Evolutionary conservation across 2,329 filamentous ascomycete genomes (phyloP).

Genomic region (Calonectria pteridis): DNA sequence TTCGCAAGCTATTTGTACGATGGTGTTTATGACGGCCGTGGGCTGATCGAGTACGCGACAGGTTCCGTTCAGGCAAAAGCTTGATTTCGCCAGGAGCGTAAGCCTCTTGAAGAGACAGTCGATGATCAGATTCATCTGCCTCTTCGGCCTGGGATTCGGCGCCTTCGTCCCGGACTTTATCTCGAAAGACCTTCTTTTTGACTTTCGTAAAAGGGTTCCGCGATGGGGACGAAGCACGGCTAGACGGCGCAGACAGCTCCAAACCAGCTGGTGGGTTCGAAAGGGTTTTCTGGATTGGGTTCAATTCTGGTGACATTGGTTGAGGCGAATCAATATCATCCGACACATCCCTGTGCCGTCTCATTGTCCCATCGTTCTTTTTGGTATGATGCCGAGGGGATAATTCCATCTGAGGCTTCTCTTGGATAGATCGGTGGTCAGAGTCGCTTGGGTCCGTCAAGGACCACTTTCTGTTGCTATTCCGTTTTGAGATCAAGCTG

Average conservation of each 20-base stretch:
- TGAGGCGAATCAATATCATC: slow-evolving; percentile 60
- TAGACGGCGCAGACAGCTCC: slow-evolving; percentile 73
- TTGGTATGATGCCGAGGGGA: slow-evolving; percentile 45
- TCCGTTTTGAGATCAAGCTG: slow-evolving; percentile 41
- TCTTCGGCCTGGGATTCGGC: slow-evolving; percentile 48
- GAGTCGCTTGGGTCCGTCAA: slow-evolving; percentile 55
- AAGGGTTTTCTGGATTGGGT: slow-evolving; percentile 58
- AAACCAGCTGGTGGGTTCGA: slow-evolving; percentile 71
- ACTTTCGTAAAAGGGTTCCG: slow-evolving; percentile 70
- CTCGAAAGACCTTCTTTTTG: slow-evolving; percentile 67
- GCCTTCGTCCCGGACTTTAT: slow-evolving; percentile 63
- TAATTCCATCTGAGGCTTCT: slow-evolving; percentile 37
- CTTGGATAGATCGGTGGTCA: slow-evolving; percentile 48
- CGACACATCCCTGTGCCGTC: slow-evolving; percentile 53
- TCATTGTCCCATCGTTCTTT: slow-evolving; percentile 62
- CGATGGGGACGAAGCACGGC: slow-evolving; percentile 72
- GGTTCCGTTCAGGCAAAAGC: slow-evolving; percentile 48
- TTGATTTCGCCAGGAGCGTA: slow-evolving; percentile 46
- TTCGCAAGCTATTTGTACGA: slow-evolving; percentile 62
- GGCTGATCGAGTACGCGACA: slow-evolving; percentile 49
- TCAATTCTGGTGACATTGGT: slow-evolving; percentile 66
- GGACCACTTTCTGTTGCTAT: slow-evolving; percentile 53
- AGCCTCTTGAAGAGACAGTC: slow-evolving; percentile 45
- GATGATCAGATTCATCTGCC: slow-evolving; percentile 49
- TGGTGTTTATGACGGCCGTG: slow-evolving; percentile 63